Conservation (phyloP, 768 basidiomycete species). For the Naganishia randhawae region DNA sequence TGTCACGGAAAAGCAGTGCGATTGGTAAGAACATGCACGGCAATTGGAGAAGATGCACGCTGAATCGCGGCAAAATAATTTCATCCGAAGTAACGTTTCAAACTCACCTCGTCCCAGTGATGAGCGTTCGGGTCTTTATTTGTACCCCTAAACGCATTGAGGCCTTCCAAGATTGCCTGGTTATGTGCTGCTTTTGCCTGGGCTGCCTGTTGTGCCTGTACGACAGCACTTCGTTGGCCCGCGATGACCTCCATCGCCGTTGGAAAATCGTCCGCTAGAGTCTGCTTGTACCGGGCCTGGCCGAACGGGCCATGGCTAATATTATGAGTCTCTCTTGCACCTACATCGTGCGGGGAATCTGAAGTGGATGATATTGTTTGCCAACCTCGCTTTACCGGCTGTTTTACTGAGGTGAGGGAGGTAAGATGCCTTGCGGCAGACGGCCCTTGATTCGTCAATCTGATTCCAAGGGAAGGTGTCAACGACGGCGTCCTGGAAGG, state of each 20-base stretch:
- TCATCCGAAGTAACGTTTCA: background rate
- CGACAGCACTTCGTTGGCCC: slow-evolving; percentile 47
- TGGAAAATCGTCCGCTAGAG: slow-evolving; percentile 71
- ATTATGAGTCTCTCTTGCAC: background rate
- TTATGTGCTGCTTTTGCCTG: slow-evolving; percentile 60
- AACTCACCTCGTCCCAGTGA: slow-evolving; percentile 93
- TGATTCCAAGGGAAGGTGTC: background rate
- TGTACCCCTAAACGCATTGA: slow-evolving; percentile 89
- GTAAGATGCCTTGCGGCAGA: slow-evolving; percentile 9
- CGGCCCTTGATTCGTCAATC: slow-evolving; percentile 15
- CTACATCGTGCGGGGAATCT: background rate
- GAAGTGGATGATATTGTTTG: slow-evolving; percentile 1
- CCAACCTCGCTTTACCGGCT: slow-evolving; percentile 9
- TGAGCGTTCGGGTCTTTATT: slow-evolving; percentile 90
- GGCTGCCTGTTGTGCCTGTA: slow-evolving; percentile 53
- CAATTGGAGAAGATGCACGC: background rate
- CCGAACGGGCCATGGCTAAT: background rate
- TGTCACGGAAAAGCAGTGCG: slow-evolving; percentile 9
- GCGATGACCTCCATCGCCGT: slow-evolving; percentile 93
- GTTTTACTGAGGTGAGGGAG: background rate
- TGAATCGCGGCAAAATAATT: background rate
- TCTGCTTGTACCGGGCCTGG: slow-evolving; percentile 12
- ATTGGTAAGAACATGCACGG: background rate
- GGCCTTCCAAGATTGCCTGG: slow-evolving; percentile 69
- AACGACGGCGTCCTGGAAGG: background rate